Conservation (phyloP, 148 eudicot species). For the Camellia granthamiana region DNA sequence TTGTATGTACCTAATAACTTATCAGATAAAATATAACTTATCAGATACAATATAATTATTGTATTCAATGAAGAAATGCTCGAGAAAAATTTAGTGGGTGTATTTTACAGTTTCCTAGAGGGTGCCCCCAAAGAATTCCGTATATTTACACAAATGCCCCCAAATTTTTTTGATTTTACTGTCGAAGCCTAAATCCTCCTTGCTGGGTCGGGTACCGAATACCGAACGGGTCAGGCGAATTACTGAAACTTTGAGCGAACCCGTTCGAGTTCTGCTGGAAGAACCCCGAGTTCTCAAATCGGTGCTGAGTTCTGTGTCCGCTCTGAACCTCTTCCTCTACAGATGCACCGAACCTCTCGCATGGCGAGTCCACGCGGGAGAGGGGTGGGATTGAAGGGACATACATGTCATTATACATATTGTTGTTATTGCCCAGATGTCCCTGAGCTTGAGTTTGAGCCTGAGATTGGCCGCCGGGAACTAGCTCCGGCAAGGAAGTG, state of each 20-base stretch:
- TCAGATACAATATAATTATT: too few relatives aligned
- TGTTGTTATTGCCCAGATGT: constrained; percentile 14
- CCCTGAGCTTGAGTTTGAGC: constrained; percentile 13
- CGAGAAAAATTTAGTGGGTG: too few relatives aligned
- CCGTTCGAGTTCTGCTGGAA: constrained; percentile 20
- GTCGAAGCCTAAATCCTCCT: constrained; percentile 22
- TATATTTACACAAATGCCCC: constrained; percentile 23
- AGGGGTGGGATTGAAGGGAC: constrained; percentile 35
- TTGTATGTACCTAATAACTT: too few relatives aligned
- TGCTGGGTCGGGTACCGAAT: constrained; percentile 32
- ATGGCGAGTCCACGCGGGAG: constrained; percentile 33
- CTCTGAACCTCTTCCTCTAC: constrained; percentile 62
- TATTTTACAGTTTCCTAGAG: background rate
- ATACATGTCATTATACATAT: constrained; percentile 28
- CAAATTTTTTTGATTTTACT: background rate
- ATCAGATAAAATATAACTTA: too few relatives aligned
- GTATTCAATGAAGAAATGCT: too few relatives aligned
- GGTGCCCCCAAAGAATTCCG: constrained; percentile 27
- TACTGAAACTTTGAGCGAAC: constrained; percentile 20
- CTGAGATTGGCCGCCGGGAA: constrained; percentile 20
- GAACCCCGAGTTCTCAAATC: constrained; percentile 24
- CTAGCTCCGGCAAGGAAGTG: constrained; percentile 29
- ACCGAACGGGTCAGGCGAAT: constrained; percentile 35
- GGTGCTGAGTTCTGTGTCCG: constrained; percentile 31
- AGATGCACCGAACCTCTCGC: constrained; percentile 9